Evolutionary conservation across 2,329 filamentous ascomycete genomes (phyloP).

Genomic region (Hirsutella rhossiliensis): DNA sequence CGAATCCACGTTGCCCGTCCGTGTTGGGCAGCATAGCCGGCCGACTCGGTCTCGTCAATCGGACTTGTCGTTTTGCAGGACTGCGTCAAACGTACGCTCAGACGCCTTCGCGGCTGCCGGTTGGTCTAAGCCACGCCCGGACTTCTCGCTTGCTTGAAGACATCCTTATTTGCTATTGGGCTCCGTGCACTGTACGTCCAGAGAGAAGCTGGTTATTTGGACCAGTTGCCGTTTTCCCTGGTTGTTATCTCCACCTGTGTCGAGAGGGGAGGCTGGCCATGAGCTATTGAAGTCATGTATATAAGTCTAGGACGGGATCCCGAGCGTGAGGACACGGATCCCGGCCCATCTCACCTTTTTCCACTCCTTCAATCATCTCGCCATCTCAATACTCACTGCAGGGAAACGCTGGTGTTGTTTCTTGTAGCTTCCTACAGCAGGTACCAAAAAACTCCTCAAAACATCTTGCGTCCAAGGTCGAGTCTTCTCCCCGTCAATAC

Average conservation of each 20-base stretch:
- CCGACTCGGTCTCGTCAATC: background rate
- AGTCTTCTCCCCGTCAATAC: too few relatives aligned
- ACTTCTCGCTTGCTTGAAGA: background rate
- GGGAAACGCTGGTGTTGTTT: too few relatives aligned
- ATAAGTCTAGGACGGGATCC: too few relatives aligned
- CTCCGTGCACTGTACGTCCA: conserved; percentile 1
- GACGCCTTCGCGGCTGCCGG: background rate
- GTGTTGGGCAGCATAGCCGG: background rate
- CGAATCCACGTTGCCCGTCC: background rate
- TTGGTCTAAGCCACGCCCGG: background rate
- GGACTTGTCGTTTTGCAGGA: background rate
- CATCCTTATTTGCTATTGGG: conserved; percentile 1
- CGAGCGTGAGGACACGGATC: too few relatives aligned
- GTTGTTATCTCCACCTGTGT: background rate
- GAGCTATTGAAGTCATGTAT: too few relatives aligned
- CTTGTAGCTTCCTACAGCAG: too few relatives aligned
- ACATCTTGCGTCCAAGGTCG: too few relatives aligned
- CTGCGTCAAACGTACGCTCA: background rate
- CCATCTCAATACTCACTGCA: too few relatives aligned
- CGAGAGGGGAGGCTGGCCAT: too few relatives aligned
- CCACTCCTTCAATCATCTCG: too few relatives aligned
- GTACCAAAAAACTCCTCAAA: too few relatives aligned
- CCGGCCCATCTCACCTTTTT: too few relatives aligned
- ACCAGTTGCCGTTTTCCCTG: background rate
- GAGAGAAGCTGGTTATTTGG: background rate